Conservation (phyloP, 2,329 filamentous ascomycete genomes). For the Pseudogymnoascus sp. region DNA sequence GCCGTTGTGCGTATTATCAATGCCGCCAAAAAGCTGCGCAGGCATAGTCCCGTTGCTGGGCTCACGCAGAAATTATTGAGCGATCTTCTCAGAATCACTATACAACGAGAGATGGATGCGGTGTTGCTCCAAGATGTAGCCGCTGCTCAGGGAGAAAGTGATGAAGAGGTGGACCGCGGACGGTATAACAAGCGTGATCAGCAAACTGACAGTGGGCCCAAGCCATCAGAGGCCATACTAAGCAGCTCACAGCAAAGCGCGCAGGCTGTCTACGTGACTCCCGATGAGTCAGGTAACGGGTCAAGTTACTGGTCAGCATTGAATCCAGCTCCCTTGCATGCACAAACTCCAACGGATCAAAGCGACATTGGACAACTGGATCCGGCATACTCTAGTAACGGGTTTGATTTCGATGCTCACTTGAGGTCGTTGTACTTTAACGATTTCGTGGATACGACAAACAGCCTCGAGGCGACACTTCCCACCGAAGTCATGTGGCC, state of each 20-base stretch:
- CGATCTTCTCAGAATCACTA: neutral
- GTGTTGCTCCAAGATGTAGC: neutral
- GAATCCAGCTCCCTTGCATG: neutral
- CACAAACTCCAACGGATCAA: neutral
- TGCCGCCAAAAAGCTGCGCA: neutral
- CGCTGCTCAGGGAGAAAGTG: neutral
- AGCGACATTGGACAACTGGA: neutral
- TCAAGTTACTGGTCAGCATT: neutral
- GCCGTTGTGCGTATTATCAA: constrained; percentile 25
- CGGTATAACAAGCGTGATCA: neutral
- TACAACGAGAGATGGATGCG: neutral
- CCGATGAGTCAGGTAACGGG: neutral
- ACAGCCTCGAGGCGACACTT: neutral
- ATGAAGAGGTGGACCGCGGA: neutral
- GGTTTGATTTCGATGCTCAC: neutral
- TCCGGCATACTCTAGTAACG: neutral
- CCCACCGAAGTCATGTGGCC: neutral
- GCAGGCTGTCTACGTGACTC: neutral
- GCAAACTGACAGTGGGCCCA: neutral
- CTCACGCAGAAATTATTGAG: neutral
- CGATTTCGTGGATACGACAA: neutral
- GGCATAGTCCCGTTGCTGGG: neutral
- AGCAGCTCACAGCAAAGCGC: neutral
- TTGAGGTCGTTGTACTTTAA: neutral
- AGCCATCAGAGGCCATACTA: neutral